Evolutionary conservation across 164 flowering plant genomes (phyloP).

Genomic region (Tinospora cordifolia): DNA sequence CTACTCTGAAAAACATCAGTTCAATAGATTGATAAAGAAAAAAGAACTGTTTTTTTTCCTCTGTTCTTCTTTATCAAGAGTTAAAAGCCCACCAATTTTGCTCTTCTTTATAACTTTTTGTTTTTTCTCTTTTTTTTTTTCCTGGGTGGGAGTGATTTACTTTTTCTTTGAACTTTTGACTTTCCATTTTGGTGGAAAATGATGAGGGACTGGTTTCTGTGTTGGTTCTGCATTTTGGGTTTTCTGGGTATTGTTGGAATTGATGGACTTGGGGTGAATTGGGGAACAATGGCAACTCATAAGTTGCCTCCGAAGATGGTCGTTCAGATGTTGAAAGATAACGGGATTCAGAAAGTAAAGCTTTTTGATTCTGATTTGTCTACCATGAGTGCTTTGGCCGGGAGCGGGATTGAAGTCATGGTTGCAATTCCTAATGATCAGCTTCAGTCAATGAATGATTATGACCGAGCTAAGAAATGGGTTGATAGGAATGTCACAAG

Average conservation of each 20-base stretch:
- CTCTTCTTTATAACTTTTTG: too few relatives aligned
- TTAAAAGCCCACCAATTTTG: too few relatives aligned
- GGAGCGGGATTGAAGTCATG: constrained; percentile 58
- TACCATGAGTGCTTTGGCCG: constrained; percentile 40
- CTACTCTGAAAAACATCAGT: too few relatives aligned
- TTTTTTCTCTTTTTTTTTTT: too few relatives aligned
- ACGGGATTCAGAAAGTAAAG: constrained; percentile 55
- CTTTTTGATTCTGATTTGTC: constrained; percentile 50
- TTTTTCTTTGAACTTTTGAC: too few relatives aligned
- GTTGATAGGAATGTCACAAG: constrained; percentile 46
- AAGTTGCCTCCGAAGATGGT: constrained; percentile 37
- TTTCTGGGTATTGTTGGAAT: constrained; percentile 5
- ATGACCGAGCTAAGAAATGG: constrained; percentile 43
- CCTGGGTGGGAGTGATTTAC: too few relatives aligned
- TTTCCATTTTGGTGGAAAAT: background rate
- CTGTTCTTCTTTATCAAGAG: too few relatives aligned
- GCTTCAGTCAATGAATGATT: constrained; percentile 25
- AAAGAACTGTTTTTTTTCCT: too few relatives aligned
- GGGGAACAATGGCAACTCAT: constrained; percentile 64
- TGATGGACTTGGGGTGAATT: constrained; percentile 47
- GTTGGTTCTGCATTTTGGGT: constrained; percentile 5
- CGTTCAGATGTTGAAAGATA: constrained; percentile 54
- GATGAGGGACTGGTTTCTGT: constrained; percentile 8
- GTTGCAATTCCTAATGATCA: constrained; percentile 59
- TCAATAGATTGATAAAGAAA: too few relatives aligned